These are phyloP conservation scores for Fusarium miscanthi DNA, from an alignment of 2,329 filamentous ascomycete species.

Conservation along the genomic window DNA sequence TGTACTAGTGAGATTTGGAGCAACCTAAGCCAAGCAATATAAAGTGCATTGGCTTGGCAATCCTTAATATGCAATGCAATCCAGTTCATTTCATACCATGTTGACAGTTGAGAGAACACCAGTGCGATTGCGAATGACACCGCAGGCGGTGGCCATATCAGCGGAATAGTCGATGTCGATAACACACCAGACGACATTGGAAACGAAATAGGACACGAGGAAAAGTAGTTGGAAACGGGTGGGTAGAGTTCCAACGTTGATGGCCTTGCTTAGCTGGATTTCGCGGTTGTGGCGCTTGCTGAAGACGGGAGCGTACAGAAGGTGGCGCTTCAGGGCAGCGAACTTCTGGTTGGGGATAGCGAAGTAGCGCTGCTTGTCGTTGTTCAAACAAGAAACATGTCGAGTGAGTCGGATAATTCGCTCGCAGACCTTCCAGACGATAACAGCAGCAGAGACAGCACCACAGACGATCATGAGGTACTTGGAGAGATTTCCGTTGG, in stretches of 20 bases:
- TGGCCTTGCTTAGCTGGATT: slow-evolving; percentile 66
- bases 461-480: slow-evolving; percentile 74
- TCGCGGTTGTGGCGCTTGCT: slow-evolving; percentile 73
- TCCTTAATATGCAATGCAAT: not conserved
- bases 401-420: slow-evolving; percentile 75
- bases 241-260: slow-evolving; percentile 69
- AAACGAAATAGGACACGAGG: slow-evolving; percentile 64
- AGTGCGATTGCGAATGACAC: slow-evolving; percentile 72
- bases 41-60: not conserved
- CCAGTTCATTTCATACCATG: slow-evolving; percentile 64
- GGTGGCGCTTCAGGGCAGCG: slow-evolving; percentile 77
- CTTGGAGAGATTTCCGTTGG: slow-evolving; percentile 64
- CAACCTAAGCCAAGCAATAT: not conserved
- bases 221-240: slow-evolving; percentile 70
- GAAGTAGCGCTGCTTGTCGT: slow-evolving; percentile 85
- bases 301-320: slow-evolving; percentile 74
- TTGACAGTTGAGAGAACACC: slow-evolving; percentile 79
- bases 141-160: slow-evolving; percentile 55
- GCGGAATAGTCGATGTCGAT: slow-evolving; percentile 69
- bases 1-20: not conserved
- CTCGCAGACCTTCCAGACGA: slow-evolving; percentile 73
- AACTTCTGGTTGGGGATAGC: slow-evolving; percentile 63
- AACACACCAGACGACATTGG: slow-evolving; percentile 75
- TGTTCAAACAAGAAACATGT: slow-evolving; percentile 79
- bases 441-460: slow-evolving; percentile 69